Evolutionary conservation across 805 yeast genomes (phyloP).

Genomic region (Wickerhamiella vanderwaltii): DNA sequence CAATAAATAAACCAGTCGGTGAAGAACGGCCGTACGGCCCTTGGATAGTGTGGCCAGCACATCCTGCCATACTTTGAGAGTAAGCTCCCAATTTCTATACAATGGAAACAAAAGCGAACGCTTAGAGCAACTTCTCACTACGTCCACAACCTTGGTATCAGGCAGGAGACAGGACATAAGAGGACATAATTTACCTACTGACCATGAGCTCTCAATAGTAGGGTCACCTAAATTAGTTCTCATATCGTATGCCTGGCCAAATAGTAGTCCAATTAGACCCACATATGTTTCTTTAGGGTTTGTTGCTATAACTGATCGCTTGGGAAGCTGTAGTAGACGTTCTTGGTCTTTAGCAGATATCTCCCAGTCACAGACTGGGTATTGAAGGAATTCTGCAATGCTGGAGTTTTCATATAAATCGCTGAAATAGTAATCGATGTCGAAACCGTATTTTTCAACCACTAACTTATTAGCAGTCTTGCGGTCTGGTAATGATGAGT

Average conservation of each 20-base stretch:
- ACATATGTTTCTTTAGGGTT: conserved; percentile 47
- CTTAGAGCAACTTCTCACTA: conserved; percentile 51
- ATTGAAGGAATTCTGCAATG: conserved; percentile 35
- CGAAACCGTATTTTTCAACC: conserved; percentile 50
- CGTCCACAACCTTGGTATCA: conserved; percentile 36
- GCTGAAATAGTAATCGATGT: conserved; percentile 78
- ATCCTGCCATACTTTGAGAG: conserved; percentile 60
- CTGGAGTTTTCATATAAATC: conserved; percentile 53
- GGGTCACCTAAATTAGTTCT: conserved; percentile 61
- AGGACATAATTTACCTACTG: conserved; percentile 75
- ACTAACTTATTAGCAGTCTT: conserved; percentile 57
- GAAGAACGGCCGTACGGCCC: conserved; percentile 58
- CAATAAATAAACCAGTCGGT: conserved; percentile 45
- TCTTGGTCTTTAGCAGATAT: conserved; percentile 53
- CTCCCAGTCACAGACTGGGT: conserved; percentile 30
- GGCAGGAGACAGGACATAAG: conserved; percentile 49
- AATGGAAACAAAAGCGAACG: conserved; percentile 72
- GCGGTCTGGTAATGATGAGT: conserved; percentile 25
- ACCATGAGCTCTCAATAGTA: conserved; percentile 87
- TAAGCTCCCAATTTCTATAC: conserved; percentile 55
- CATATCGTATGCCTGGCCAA: conserved; percentile 61
- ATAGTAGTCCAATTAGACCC: conserved; percentile 53
- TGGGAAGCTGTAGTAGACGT: conserved; percentile 54
- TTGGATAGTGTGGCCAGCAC: conserved; percentile 49
- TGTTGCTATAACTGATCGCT: conserved; percentile 44